Conservation (phyloP, 345 rosid genomes). For the Gossypium australe region DNA sequence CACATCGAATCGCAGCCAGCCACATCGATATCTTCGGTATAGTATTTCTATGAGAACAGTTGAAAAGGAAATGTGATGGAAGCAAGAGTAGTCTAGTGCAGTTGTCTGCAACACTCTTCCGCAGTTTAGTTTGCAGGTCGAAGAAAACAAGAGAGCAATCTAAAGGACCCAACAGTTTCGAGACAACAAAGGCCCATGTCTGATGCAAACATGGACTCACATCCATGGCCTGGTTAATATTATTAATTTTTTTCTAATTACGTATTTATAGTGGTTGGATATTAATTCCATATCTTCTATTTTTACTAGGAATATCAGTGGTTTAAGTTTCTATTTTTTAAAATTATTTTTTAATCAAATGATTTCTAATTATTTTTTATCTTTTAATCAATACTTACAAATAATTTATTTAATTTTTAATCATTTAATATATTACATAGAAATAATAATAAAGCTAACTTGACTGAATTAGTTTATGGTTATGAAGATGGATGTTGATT, state of each 20-base stretch:
- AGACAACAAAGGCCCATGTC: background rate
- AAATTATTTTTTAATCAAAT: too few species aligned
- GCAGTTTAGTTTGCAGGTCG: background rate
- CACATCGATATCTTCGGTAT: background rate
- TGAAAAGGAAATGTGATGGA: background rate
- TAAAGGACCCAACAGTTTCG: background rate
- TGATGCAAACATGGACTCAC: background rate
- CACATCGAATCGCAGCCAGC: background rate
- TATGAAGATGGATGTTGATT: too few species aligned
- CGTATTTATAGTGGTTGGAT: too few species aligned
- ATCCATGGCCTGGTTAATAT: background rate
- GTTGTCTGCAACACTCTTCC: background rate
- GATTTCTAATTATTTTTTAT: too few species aligned
- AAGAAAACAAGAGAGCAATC: background rate
- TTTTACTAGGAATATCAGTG: too few species aligned
- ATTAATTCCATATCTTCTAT: too few species aligned
- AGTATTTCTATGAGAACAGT: background rate
- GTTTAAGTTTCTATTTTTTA: too few species aligned
- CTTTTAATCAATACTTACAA: too few species aligned
- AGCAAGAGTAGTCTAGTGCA: background rate
- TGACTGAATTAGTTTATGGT: too few species aligned
- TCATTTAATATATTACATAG: too few species aligned
- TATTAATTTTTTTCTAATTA: background rate
- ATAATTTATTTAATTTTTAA: too few species aligned
- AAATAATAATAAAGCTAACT: too few species aligned